Base-by-base conservation (phyloP, 805 yeast species). In the Clavispora carvajalis region DNA sequence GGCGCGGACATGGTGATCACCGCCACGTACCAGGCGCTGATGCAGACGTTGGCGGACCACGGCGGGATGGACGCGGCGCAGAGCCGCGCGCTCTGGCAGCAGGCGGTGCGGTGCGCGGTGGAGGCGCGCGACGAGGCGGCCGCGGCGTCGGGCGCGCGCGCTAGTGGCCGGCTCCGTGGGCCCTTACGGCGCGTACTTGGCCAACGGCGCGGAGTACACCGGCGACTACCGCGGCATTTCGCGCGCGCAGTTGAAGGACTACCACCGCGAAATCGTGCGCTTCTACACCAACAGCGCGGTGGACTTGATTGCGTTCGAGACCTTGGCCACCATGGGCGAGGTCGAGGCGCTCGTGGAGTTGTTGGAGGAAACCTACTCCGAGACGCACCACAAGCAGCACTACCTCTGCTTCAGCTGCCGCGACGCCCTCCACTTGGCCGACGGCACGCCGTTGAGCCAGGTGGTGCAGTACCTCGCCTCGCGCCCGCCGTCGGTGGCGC, bases 181-280 rank as follows among this genome's bases (percentile, higher is more conserved):
- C 0, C 87, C 95, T 0, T 86, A 77, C 55, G 95, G 90, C 1
- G 85, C 90, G 0, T 78, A 62, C 48, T 54, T 82, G 26, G 77
- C 82, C 22, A 70, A 77, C 46, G 88, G 89, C 0, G 70, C 82
- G 0, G 95, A 86, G 52, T 86, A 81, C 51, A 77, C 81, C 3
- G 95, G 95, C 1, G 69, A 79, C 37, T 85, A 84, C 55, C 71
- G 68, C 9, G 65, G 57, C 19, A 63, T 58, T 7, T 54, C 62
- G 2, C 55, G 57, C 8, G 62, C 60, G 12, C 65, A 65, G 34
- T 51, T 85, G 39, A 55, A 52, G 7, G 59, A 62, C 15, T 83
- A 81, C 62, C 87, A 84, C 55, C 37, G 48, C 4, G 73, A 71
- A 7, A 59, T 79, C 43, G 58, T 76, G 8, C 47, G 60, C 7